Evolutionary conservation across 208 protist genomes (phyloP), one percentile per base, ranked within the genome.

Genomic region (Acanthamoeba lugdunensis): DNA sequence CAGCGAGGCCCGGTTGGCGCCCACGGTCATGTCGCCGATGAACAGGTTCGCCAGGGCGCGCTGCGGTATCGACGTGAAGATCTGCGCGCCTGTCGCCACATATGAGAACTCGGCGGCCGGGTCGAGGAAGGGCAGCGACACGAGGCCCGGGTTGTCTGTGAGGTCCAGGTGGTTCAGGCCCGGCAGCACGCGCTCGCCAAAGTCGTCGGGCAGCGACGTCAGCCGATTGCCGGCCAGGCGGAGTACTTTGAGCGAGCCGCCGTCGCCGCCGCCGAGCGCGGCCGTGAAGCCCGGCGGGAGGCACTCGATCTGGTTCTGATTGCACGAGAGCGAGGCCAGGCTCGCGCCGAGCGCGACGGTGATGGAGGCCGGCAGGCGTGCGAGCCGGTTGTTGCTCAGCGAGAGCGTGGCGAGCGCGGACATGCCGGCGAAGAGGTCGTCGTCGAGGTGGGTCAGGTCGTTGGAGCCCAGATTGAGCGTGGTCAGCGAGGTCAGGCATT

Each of bases 61-160:
- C 73, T 81, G 73, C 45, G 73, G 73, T 6, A 81, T 52, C 37
- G 73, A 81, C 13, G 73, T 52, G 23, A 81, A 81, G 73, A 81
- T 81, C 28, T 71, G 63, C 63, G 28, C n/a, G 63, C 16, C 52
- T 2, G 16, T 25, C 37, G 33, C 0, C 9, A 28, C 25, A 28
- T 37, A 25, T 0, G 9, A 41, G 16, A 18, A 11, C 37, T 81
- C 30, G 16, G n/a, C 37, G n/a, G 6, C 45, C 37, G 37, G 37
- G 28, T 81, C 73, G 28, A 81, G 37, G 28, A 81, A 81, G 73
- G 73, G 73, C 73, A 81, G 73, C 33, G 73, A 23, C 73, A 81
- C 73, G 14, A 81, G 73, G 30, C 45, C 73, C 73, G 73, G 73
- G 73, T 81, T 81, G 37, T 81, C 45, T 37, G 73, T 81, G 37